phyloP scores from a whole-genome alignment of 2,329 filamentous ascomycete species.

The Cladophialophora exuberans region DNA sequence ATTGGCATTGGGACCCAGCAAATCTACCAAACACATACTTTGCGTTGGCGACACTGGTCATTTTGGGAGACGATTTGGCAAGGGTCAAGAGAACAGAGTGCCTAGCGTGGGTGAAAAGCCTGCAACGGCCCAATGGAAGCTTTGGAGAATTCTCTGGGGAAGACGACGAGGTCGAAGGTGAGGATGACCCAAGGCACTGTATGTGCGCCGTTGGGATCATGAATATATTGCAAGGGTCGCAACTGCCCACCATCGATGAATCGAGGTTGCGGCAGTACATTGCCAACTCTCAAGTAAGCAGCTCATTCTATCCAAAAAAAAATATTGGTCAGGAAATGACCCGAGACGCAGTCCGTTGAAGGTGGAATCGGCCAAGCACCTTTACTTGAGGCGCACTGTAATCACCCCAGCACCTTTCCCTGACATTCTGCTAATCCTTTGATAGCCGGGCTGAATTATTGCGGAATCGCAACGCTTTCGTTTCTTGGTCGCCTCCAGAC shows the following conservation, averaged over 20 bases:
- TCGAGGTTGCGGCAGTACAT: conserved; percentile 72
- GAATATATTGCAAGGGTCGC: conserved; percentile 69
- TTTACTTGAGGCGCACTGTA: conserved; percentile 82
- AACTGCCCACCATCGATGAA: conserved; percentile 78
- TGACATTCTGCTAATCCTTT: conserved; percentile 20
- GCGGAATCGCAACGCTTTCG: conserved; percentile 69
- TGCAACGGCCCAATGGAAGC: conserved; percentile 85
- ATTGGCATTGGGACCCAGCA: conserved; percentile 69
- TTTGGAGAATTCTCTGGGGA: conserved; percentile 80
- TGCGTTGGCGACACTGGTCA: conserved; percentile 73
- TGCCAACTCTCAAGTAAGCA: conserved; percentile 60
- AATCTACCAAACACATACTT: conserved; percentile 90
- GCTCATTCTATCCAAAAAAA: neutral
- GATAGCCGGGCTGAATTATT: conserved; percentile 86
- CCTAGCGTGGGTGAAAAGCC: conserved; percentile 70
- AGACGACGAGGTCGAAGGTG: conserved; percentile 48
- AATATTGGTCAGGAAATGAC: conserved; percentile 4
- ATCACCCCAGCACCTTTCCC: neutral
- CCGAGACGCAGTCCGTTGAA: conserved; percentile 69
- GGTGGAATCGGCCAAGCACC: conserved; percentile 80
- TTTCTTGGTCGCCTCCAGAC: conserved; percentile 23
- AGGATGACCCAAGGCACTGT: conserved; percentile 86
- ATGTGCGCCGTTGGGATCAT: conserved; percentile 81
- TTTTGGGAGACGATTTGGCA: conserved; percentile 65
- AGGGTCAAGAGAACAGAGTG: conserved; percentile 70